A percentile compares a stretch with the other conserved stretches of the same genome.
These are phyloP conservation scores for Przewalskia tangutica DNA, from an alignment of 257 asterid genomes.

Conservation along the genomic window DNA sequence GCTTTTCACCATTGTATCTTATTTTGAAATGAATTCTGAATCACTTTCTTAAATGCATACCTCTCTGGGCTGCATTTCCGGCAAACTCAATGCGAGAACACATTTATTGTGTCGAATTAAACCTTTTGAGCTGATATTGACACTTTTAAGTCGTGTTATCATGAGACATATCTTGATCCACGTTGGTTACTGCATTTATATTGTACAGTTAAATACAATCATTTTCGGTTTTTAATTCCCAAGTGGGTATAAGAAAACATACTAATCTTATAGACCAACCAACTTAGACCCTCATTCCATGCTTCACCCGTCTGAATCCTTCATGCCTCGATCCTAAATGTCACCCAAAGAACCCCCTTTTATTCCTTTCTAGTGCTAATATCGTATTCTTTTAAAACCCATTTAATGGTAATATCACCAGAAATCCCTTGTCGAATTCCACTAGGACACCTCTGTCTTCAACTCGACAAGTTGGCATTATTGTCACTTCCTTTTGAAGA, in stretches of 20 bases:
- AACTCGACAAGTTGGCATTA: neutral
- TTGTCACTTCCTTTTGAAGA: neutral
- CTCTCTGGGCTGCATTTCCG: neutral
- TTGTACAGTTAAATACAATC: neutral
- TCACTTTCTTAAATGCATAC: neutral
- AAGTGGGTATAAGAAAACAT: no score
- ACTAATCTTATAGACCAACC: no score
- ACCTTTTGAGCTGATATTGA: neutral
- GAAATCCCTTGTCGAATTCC: neutral
- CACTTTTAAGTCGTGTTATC: neutral
- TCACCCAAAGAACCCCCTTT: neutral
- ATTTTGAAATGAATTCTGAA: neutral
- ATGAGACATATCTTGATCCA: neutral
- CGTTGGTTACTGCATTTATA: neutral
- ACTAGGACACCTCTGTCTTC: neutral
- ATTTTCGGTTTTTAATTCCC: neutral
- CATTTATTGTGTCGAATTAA: neutral
- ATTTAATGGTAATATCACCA: neutral
- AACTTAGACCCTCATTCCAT: neutral
- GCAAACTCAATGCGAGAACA: neutral
- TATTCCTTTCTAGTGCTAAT: neutral
- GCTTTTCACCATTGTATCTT: neutral
- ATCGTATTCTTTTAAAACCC: neutral
- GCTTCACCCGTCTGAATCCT: neutral
- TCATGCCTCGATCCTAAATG: neutral